Conservation (phyloP, 106 monocot species). For the Dendrobium nobile region DNA sequence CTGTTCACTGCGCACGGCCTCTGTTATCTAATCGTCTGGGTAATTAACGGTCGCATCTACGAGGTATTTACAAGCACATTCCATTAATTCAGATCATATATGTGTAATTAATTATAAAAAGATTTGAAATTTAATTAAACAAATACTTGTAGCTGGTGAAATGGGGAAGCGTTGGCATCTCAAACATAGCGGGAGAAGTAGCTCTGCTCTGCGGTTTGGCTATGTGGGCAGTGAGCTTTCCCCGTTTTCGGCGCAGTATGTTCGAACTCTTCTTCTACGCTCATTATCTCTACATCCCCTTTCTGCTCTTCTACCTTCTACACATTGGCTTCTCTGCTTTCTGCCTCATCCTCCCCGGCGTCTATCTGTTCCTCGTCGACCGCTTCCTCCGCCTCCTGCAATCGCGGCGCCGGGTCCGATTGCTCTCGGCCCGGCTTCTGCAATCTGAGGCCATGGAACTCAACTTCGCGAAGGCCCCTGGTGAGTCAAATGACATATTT, state of each 20-base stretch:
- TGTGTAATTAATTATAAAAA: neutral
- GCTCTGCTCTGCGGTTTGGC: conserved; percentile 45
- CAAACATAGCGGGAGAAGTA: conserved; percentile 69
- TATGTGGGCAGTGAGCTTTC: conserved; percentile 64
- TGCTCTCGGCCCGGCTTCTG: conserved; percentile 66
- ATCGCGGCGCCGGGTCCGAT: conserved; percentile 32
- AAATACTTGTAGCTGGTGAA: conserved; percentile 40
- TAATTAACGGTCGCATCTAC: neutral
- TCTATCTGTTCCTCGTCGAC: conserved; percentile 80
- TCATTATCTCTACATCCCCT: conserved; percentile 69
- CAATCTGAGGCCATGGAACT: conserved; percentile 54
- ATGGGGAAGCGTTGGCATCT: conserved; percentile 37
- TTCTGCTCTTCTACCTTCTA: conserved; percentile 66
- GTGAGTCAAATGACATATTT: conserved; percentile 12
- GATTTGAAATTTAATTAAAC: neutral
- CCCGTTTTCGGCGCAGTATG: conserved; percentile 51
- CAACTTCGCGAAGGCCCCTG: conserved; percentile 72
- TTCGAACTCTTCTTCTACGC: conserved; percentile 91
- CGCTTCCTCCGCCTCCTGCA: conserved; percentile 77
- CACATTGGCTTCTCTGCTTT: conserved; percentile 55
- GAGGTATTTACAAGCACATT: neutral
- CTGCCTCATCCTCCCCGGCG: conserved; percentile 47
- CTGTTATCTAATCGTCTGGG: conserved; percentile 52
- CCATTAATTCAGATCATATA: neutral
- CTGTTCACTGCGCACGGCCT: conserved; percentile 57